A percentile compares a stretch with the other conserved stretches of the same genome.
Evolutionary conservation across 441 rosid species (phyloP).

Genomic region (Corymbia citriodora): DNA sequence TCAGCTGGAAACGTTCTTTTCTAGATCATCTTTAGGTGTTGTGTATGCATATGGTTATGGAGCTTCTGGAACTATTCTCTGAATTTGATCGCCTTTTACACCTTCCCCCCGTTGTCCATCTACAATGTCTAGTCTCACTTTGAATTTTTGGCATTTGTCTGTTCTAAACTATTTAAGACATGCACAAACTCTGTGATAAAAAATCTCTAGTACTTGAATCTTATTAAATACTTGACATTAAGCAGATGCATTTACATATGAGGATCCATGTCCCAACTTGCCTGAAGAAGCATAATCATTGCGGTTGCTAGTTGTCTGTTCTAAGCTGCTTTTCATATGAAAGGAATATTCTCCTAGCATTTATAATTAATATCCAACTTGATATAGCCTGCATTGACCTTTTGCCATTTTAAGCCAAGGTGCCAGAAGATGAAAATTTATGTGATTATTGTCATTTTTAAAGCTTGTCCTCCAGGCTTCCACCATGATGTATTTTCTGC

Average conservation of each 20-base stretch:
- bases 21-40: not conserved
- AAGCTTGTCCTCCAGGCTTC: not conserved
- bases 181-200: not conserved
- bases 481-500: not conserved
- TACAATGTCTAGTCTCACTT: not conserved
- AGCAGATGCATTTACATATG: not conserved
- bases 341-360: not conserved
- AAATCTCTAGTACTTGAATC: not conserved
- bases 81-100: not conserved
- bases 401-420: not conserved
- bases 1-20: not conserved
- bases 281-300: not conserved
- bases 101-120: not conserved
- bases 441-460: not conserved
- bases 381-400: not conserved
- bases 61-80: not conserved
- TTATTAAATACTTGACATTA: not conserved
- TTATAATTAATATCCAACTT: not conserved
- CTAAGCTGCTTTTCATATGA: not conserved
- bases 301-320: not conserved
- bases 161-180: not conserved
- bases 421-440: not conserved
- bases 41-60: not conserved
- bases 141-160: not conserved
- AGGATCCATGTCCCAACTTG: not conserved